Evolutionary conservation across 106 monocot genomes (phyloP).

Genomic region (Phalaenopsis equestris): DNA sequence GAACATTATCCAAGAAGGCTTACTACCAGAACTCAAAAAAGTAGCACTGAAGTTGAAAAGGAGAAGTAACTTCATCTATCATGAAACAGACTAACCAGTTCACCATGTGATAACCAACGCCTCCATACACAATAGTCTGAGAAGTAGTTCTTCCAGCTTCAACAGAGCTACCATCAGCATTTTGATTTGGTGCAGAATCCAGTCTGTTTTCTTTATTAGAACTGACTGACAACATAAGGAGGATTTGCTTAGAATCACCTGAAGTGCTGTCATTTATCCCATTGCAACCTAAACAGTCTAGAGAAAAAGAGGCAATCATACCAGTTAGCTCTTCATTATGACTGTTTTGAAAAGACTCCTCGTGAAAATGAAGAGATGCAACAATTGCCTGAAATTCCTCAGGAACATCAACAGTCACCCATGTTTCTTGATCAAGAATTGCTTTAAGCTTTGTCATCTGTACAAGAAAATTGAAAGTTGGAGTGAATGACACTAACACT

Average conservation of each 20-base stretch:
- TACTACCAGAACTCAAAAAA: background rate
- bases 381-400: conserved; percentile 90
- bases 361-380: conserved; percentile 51
- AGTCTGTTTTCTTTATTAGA: conserved; percentile 25
- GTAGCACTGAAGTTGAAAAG: background rate
- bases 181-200: conserved; percentile 18
- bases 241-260: conserved; percentile 18
- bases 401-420: conserved; percentile 88
- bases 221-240: conserved; percentile 2
- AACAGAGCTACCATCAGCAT: conserved; percentile 23
- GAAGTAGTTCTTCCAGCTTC: conserved; percentile 36
- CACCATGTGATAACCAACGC: conserved; percentile 98
- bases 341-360: conserved; percentile 11
- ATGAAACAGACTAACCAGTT: conserved; percentile 82
- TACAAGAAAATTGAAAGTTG: conserved; percentile 4
- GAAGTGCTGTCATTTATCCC: conserved; percentile 15
- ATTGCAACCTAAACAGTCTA: conserved; percentile 15
- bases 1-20: background rate
- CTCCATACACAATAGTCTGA: conserved; percentile 62
- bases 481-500: background rate
- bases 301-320: conserved; percentile 14
- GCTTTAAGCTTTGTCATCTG: conserved; percentile 96
- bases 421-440: conserved; percentile 98
- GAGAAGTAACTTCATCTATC: background rate
- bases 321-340: conserved; percentile 8